Percentiles rank a stretch among this genome's conserved stretches.
These are phyloP conservation scores for Magnolia officinalis DNA, from an alignment of 164 flowering plant genomes.

Conservation along the genomic window DNA sequence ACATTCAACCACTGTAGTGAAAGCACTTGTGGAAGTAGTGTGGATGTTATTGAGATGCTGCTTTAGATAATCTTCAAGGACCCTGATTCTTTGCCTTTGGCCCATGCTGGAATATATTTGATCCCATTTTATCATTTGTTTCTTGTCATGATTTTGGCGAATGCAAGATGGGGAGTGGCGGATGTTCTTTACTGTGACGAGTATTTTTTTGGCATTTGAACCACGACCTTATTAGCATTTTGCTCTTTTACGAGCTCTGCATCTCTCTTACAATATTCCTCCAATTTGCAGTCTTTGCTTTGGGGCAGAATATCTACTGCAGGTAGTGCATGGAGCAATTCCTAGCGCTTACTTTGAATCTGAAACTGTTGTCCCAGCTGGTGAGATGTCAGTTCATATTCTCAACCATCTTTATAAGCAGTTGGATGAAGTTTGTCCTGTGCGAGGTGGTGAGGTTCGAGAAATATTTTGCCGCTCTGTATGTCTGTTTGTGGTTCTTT, in stretches of 20 bases:
- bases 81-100: no score
- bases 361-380: constrained; percentile 44
- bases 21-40: no score
- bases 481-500: background rate
- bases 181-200: no score
- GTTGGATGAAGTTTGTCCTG: constrained; percentile 80
- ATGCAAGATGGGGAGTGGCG: no score
- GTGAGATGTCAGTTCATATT: constrained; percentile 72
- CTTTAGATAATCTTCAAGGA: no score
- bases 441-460: constrained; percentile 95
- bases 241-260: background rate
- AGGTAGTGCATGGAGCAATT: constrained; percentile 67
- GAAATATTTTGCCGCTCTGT: background rate
- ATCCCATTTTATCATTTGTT: no score
- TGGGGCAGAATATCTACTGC: constrained; percentile 77
- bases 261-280: background rate
- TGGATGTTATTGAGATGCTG: no score
- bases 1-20: no score
- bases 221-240: background rate
- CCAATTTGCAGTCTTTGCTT: constrained; percentile 61
- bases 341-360: constrained; percentile 50
- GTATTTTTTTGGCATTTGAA: no score
- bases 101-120: no score
- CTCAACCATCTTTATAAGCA: constrained; percentile 70
- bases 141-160: no score